These are phyloP conservation scores for Penicillium sp. DNA, from an alignment of 2,329 filamentous ascomycete genomes.

Conservation along the genomic window DNA sequence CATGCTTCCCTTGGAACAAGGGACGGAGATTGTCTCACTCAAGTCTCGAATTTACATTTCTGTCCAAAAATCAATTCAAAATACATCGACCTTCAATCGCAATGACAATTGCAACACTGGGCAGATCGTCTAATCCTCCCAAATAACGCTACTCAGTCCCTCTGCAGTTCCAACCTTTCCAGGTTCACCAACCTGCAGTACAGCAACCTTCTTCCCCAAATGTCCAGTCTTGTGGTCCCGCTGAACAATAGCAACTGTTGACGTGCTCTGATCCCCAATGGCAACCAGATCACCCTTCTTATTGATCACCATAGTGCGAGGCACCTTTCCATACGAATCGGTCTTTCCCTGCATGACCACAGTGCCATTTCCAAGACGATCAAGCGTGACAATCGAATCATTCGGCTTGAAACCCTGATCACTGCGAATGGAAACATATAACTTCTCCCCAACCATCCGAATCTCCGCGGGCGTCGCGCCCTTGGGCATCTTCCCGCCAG, in stretches of 20 bases:
- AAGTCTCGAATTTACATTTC: slow-evolving; percentile 6
- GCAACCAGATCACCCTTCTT: slow-evolving; percentile 63
- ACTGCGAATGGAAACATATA: slow-evolving; percentile 36
- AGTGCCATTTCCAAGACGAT: slow-evolving; percentile 53
- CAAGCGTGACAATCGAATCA: slow-evolving; percentile 33
- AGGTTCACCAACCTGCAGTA: slow-evolving; percentile 30
- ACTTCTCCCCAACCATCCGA: slow-evolving; percentile 13
- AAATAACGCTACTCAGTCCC: slow-evolving; percentile 39
- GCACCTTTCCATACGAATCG: slow-evolving; percentile 64
- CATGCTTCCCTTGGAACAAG: not conserved
- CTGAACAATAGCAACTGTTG: slow-evolving; percentile 61
- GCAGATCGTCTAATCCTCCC: slow-evolving; percentile 27
- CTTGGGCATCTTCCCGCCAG: slow-evolving; percentile 24
- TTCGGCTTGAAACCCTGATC: slow-evolving; percentile 28
- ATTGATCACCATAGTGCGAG: slow-evolving; percentile 69
- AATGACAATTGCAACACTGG: not conserved
- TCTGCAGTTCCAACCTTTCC: slow-evolving; percentile 26
- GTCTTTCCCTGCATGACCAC: slow-evolving; percentile 58
- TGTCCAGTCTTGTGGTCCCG: slow-evolving; percentile 61
- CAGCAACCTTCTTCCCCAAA: slow-evolving; percentile 48
- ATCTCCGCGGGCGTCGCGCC: slow-evolving; percentile 31
- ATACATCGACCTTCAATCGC: not conserved
- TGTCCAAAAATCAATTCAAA: not conserved
- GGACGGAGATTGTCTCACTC: not conserved
- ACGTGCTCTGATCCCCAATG: slow-evolving; percentile 63